Evolutionary conservation across 495 filamentous ascomycete species (phyloP).

Genomic region (Lepraria neglecta): DNA sequence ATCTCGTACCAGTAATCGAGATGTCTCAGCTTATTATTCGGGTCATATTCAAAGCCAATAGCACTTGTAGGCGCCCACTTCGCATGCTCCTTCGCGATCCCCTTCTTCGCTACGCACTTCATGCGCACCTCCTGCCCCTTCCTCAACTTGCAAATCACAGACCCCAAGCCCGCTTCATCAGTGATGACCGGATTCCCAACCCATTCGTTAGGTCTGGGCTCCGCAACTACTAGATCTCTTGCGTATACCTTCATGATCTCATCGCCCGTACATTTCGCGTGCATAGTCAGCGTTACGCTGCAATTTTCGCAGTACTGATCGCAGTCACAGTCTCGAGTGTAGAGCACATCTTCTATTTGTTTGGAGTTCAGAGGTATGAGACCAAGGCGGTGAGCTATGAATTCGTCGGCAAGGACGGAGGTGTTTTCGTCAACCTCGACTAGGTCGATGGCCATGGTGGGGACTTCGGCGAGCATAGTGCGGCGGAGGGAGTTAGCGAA

Average conservation of each 20-base stretch:
- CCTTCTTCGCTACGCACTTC: slow-evolving; percentile 92
- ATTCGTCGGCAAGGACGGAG: slow-evolving; percentile 90
- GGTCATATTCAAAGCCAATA: slow-evolving; percentile 96
- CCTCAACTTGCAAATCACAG: slow-evolving; percentile 80
- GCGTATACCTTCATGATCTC: slow-evolving; percentile 89
- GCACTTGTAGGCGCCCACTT: slow-evolving; percentile 93
- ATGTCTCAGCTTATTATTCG: slow-evolving; percentile 86
- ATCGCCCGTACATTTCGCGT: slow-evolving; percentile 73
- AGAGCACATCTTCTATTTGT: slow-evolving; percentile 75
- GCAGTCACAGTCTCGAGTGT: slow-evolving; percentile 94
- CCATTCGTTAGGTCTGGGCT: slow-evolving; percentile 57
- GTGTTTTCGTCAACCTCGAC: slow-evolving; percentile 92
- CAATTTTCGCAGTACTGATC: slow-evolving; percentile 87
- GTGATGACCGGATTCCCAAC: slow-evolving; percentile 81
- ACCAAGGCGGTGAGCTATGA: slow-evolving; percentile 87
- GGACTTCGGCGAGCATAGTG: slow-evolving; percentile 87
- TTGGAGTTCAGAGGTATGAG: slow-evolving; percentile 82
- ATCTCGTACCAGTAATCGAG: slow-evolving; percentile 90
- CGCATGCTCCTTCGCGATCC: slow-evolving; percentile 96
- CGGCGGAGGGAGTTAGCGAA: slow-evolving; percentile 95
- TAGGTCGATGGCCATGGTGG: slow-evolving; percentile 89
- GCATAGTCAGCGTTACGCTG: slow-evolving; percentile 71
- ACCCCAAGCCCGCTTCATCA: slow-evolving; percentile 71
- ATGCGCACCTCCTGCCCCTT: slow-evolving; percentile 83
- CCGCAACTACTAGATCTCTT: slow-evolving; percentile 66